Conservation (phyloP, 768 basidiomycete genomes). For the Piloderma croceum region DNA sequence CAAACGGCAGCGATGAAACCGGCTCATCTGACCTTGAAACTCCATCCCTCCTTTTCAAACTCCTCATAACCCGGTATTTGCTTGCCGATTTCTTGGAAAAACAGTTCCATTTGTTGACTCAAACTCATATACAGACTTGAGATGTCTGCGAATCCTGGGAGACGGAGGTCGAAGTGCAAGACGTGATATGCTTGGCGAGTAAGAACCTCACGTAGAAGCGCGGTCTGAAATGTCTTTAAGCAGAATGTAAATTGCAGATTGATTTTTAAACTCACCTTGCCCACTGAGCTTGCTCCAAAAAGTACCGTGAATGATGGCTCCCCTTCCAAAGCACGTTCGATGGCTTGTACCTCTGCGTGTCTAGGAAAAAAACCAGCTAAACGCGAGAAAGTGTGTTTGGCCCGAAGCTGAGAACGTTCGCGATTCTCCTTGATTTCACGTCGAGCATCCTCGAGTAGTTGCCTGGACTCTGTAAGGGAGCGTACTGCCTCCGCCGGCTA, state of each 20-base stretch:
- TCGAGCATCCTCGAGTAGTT: constrained; percentile 71
- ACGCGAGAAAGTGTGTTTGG: constrained; percentile 74
- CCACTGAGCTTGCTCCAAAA: constrained; percentile 76
- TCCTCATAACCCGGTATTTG: constrained; percentile 58
- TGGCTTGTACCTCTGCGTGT: constrained; percentile 55
- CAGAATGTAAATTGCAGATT: background rate
- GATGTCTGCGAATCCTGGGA: constrained; percentile 79
- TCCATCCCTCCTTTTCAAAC: constrained; percentile 70
- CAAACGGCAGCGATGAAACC: background rate
- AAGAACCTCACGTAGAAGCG: constrained; percentile 72
- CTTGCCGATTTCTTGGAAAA: constrained; percentile 61
- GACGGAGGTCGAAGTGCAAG: constrained; percentile 77
- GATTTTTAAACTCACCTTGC: constrained; percentile 48
- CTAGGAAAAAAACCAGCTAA: constrained; percentile 72
- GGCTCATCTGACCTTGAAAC: constrained; percentile 60
- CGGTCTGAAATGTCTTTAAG: constrained; percentile 43
- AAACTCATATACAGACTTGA: constrained; percentile 72
- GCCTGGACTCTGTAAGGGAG: constrained; percentile 72
- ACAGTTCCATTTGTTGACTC: constrained; percentile 76
- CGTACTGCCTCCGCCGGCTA: constrained; percentile 78
- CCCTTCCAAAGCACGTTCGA: constrained; percentile 60
- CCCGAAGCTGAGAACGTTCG: constrained; percentile 61
- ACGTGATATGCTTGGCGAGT: constrained; percentile 67
- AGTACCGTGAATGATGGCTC: constrained; percentile 78
- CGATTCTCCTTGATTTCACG: constrained; percentile 66